Evolutionary conservation across 257 asterid species (phyloP), one percentile per base, ranked within the genome.

Genomic region (Solanum etuberosum): DNA sequence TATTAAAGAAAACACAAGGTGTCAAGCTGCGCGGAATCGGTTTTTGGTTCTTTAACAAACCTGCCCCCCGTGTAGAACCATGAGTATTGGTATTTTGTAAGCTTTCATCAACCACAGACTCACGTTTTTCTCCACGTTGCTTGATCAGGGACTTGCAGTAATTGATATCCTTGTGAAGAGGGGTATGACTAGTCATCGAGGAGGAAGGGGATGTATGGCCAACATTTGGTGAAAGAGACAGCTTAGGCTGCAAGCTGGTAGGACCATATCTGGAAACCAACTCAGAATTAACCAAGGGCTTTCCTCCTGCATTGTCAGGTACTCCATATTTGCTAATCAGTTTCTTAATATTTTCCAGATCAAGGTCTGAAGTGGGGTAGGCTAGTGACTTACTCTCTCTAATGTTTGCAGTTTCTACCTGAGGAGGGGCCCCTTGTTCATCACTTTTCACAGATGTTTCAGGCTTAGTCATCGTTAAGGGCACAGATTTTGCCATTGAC

Each of bases 41-140:
- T 43, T 40, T 88, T 83, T 23, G 25, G 38, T 82, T 86, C 61
- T 81, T 88, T 43, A 25, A 40, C 84, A 40, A 14, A 84, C 37
- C 51, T 65, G 89, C 48, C 68, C 89, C 90, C 77, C 20, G 88
- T 87, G 81, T n/a, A 87, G 23, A 63, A 31, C 83, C 78, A 86
- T 78, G 87, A 85, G 86, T 67, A 37, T 59, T 76, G 14, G 51
- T 74, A 34, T 25, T 78, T 9, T 21, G 86, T 38, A 68, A 85
- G 82, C 42, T 48, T 21, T 72, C 88, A 13, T 54, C 71, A 46
- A 57, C 89, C 86, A 4, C 13, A 37, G 2, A 67, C 21, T 72
- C 71, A 63, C 25, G 87, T 23, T 57, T 87, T 82, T 77, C 83
- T 72, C 92, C 94, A 89, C 88, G 91, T 84, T 89, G 90, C 86